Conservation (phyloP, 2,329 filamentous ascomycete genomes). For the Apiospora rasikravindrae region DNA sequence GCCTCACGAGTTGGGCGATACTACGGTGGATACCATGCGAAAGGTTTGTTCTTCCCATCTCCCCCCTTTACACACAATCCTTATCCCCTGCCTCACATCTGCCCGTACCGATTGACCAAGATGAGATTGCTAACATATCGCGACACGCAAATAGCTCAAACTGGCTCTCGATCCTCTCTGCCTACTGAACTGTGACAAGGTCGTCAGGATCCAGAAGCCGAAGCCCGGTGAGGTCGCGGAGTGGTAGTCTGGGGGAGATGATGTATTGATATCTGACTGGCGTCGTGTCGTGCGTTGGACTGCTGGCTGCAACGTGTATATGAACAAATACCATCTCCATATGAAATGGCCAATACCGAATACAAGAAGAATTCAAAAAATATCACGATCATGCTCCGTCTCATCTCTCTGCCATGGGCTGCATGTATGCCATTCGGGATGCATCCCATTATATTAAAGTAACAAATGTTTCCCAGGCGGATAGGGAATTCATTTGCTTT, state of each 20-base stretch:
- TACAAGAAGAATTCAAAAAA: not conserved
- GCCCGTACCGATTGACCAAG: not conserved
- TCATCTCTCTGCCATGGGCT: too few relatives aligned
- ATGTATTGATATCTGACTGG: not conserved
- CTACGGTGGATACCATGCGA: constrained; percentile 82
- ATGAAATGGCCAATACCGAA: not conserved
- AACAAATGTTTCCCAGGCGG: too few relatives aligned
- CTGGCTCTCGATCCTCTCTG: constrained; percentile 78
- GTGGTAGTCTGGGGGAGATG: constrained; percentile 41
- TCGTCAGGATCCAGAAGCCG: constrained; percentile 65
- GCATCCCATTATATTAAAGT: too few relatives aligned
- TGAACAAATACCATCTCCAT: not conserved
- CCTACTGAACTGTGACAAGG: constrained; percentile 72
- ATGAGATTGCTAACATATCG: constrained; percentile 21
- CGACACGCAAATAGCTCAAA: constrained; percentile 65
- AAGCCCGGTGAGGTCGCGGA: constrained; percentile 52
- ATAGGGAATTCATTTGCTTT: too few relatives aligned
- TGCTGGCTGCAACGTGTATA: not conserved
- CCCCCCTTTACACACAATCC: not conserved
- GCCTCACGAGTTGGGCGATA: constrained; percentile 74
- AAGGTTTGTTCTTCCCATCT: constrained; percentile 59
- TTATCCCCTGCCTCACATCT: not conserved
- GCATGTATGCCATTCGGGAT: too few relatives aligned
- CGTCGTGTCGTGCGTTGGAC: not conserved
- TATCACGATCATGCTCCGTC: too few relatives aligned